Evolutionary conservation across 1,139 yeast species (phyloP), one percentile per base, ranked within the genome.

Genomic region (Yamadazyma pseudoaaseri): DNA sequence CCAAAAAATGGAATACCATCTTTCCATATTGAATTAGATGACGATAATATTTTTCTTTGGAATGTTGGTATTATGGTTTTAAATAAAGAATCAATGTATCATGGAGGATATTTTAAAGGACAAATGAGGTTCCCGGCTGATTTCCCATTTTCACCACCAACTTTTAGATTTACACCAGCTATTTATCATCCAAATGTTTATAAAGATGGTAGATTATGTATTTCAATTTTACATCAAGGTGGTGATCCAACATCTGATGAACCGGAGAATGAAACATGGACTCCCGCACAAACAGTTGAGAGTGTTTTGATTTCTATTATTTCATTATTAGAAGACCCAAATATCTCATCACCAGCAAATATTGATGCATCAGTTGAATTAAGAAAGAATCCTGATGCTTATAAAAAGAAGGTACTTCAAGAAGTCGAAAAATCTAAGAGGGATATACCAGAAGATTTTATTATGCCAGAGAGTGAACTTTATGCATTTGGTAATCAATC

Each of bases 251-350:
- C 92, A 34, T 76, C 86, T 27, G 96, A 87, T 48, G 96, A 89
- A 57, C 95, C 90, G 4, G 96, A 87, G 50, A 81, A 83, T 40
- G 97, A 85, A 58, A 85, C 90, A 16, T 90, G 97, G 97, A 79
- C 92, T 27, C 97, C 97, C 0, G 97, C 95, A 3, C 97, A 90
- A 63, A 83, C 95, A 10, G 97, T 87, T 7, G 97, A 90, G 60
- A 73, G 86, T 26, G 96, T 90, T 8, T 74, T 90, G 51, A 84
- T 90, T 41, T 85, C 95, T 30, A 90, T 90, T 48, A 86, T 90
- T 24, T 86, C 96, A 5, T 72, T 90, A 38, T 73, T 90, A 50
- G 95, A 89, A 53, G 97, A 90, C 60, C 97, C 97, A 35, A 90
- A 90, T 60, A 86, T 83, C 34, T 78, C 81, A 37, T 85, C 95